phyloP scores from a whole-genome alignment of 257 asterid genomes.

The Dorcoceras hygrometricum region DNA sequence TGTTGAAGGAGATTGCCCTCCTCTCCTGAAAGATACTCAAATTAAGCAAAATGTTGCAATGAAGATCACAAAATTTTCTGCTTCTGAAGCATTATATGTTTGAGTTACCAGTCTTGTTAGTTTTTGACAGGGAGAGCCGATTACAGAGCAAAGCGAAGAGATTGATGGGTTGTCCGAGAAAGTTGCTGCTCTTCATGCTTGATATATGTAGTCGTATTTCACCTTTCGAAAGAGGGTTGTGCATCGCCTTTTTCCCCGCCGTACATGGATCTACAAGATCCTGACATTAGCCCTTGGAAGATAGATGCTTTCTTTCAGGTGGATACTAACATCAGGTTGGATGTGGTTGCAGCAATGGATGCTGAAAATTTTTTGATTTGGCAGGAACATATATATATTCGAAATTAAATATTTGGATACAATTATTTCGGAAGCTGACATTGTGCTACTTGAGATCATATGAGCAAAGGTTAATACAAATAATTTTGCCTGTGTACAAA shows the following conservation, averaged over 20 bases:
- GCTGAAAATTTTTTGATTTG: not conserved
- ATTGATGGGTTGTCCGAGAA: conserved; percentile 44
- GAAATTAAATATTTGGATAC: not conserved
- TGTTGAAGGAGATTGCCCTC: not conserved
- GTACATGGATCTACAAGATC: not conserved
- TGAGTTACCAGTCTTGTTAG: not conserved
- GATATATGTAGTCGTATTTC: conserved; percentile 11
- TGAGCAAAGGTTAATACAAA: not conserved
- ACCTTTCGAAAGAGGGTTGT: not conserved
- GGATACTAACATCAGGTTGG: not conserved
- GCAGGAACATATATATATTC: not conserved
- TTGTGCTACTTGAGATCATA: not conserved
- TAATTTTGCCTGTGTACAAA: not conserved
- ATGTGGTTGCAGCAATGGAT: not conserved
- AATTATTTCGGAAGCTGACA: not conserved
- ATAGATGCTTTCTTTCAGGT: not conserved
- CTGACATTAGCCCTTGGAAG: not conserved
- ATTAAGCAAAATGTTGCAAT: not conserved
- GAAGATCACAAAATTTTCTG: not conserved
- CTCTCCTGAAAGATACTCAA: no score
- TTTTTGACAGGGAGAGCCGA: conserved; percentile 37
- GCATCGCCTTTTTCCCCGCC: not conserved
- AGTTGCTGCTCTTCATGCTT: conserved; percentile 46
- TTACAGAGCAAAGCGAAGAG: conserved; percentile 44
- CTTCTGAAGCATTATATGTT: not conserved